Evolutionary conservation across 371 early-diverging fungal genomes (phyloP).

Genomic region (Rhizopus delemar): DNA sequence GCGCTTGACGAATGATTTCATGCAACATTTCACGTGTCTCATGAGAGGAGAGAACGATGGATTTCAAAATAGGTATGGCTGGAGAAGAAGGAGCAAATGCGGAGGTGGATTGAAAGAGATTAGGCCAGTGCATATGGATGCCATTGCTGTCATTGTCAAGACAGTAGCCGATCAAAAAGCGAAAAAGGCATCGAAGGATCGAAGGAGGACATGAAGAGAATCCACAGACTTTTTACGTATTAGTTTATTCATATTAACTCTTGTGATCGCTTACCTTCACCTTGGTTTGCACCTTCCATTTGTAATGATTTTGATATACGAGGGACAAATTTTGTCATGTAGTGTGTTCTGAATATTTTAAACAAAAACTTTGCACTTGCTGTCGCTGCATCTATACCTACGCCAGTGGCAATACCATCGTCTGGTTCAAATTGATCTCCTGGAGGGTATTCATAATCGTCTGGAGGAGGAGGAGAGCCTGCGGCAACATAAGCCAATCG

Average conservation of each 20-base stretch:
- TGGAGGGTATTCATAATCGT: slow-evolving; percentile 54
- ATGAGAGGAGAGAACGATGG: slow-evolving; percentile 65
- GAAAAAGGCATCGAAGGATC: slow-evolving; percentile 64
- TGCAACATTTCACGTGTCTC: slow-evolving; percentile 75
- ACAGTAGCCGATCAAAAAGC: slow-evolving; percentile 68
- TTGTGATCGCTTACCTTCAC: slow-evolving; percentile 35
- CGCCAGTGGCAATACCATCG: slow-evolving; percentile 66
- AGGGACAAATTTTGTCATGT: slow-evolving; percentile 75
- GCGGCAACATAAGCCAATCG: slow-evolving; percentile 69
- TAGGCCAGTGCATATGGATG: slow-evolving; percentile 32
- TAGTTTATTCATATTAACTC: background rate
- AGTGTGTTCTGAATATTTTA: slow-evolving; percentile 63
- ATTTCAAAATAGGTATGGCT: slow-evolving; percentile 68
- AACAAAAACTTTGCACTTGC: slow-evolving; percentile 73
- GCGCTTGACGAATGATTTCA: slow-evolving; percentile 72
- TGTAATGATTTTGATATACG: slow-evolving; percentile 50
- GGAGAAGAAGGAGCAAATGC: slow-evolving; percentile 55
- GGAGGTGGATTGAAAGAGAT: slow-evolving; percentile 35
- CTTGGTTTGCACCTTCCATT: slow-evolving; percentile 36
- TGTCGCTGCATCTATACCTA: slow-evolving; percentile 69
- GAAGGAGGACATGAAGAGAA: slow-evolving; percentile 75
- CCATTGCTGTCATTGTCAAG: slow-evolving; percentile 50
- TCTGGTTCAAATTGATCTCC: slow-evolving; percentile 58
- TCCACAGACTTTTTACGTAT: slow-evolving; percentile 40
- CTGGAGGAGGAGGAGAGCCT: slow-evolving; percentile 65